phyloP scores from a whole-genome alignment of 768 basidiomycete species.

The Lactarius deliciosus region DNA sequence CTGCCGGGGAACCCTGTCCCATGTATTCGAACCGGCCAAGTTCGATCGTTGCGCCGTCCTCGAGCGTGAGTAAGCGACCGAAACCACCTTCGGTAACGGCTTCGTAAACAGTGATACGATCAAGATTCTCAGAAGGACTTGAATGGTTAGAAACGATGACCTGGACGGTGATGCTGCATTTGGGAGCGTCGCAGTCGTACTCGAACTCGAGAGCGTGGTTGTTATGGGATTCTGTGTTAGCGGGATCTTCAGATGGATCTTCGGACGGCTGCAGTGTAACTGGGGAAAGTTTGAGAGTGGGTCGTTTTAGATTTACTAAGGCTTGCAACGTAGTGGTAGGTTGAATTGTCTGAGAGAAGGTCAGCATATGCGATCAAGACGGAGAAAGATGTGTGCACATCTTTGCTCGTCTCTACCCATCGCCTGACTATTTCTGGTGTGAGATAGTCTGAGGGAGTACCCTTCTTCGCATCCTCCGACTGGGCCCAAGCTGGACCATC shows the following conservation, averaged over 20 bases:
- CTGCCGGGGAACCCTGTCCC: not conserved
- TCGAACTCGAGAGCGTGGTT: constrained; percentile 86
- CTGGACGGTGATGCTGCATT: constrained; percentile 76
- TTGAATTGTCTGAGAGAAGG: constrained; percentile 55
- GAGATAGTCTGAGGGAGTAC: constrained; percentile 59
- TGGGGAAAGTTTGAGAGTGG: constrained; percentile 76
- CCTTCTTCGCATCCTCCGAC: constrained; percentile 56
- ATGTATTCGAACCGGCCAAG: constrained; percentile 67
- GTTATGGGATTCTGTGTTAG: constrained; percentile 50
- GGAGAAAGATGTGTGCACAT: constrained; percentile 47
- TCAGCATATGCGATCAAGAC: not conserved
- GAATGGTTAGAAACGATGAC: constrained; percentile 63
- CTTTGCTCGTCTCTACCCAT: constrained; percentile 88
- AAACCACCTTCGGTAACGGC: constrained; percentile 81
- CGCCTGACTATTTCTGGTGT: constrained; percentile 76
- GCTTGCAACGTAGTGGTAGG: constrained; percentile 94
- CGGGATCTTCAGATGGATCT: constrained; percentile 36
- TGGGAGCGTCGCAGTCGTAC: constrained; percentile 88
- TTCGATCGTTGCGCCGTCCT: constrained; percentile 78
- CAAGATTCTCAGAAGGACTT: constrained; percentile 44
- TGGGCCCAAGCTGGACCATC: constrained; percentile 72
- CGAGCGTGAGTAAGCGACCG: constrained; percentile 66
- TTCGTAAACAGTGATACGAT: constrained; percentile 57
- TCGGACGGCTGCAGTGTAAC: constrained; percentile 45
- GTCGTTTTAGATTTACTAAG: constrained; percentile 90